phyloP scores from a whole-genome alignment of 2,329 filamentous ascomycete species.

The Nakataea oryzae region DNA sequence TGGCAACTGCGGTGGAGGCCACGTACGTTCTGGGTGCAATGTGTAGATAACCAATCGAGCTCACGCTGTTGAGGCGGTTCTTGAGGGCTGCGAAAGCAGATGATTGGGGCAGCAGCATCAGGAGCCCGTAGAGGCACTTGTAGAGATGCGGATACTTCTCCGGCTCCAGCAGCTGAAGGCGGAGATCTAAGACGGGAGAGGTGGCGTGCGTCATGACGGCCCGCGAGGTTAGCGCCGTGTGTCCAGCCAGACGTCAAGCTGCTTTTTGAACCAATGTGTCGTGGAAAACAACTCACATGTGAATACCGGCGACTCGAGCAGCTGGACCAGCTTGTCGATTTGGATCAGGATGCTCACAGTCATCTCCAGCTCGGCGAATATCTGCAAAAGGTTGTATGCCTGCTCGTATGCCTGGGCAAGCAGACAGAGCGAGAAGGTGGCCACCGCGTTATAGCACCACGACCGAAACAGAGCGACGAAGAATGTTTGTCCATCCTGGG shows the following conservation, averaged over 20 bases:
- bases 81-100: constrained; percentile 94
- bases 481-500: constrained; percentile 88
- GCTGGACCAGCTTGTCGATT: constrained; percentile 94
- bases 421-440: constrained; percentile 90
- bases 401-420: constrained; percentile 97
- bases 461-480: constrained; percentile 91
- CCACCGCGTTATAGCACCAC: constrained; percentile 98
- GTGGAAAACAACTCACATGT: constrained; percentile 59
- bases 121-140: constrained; percentile 91
- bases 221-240: background rate
- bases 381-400: constrained; percentile 88
- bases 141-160: constrained; percentile 93
- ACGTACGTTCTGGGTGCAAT: constrained; percentile 69
- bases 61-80: constrained; percentile 93
- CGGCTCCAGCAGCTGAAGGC: constrained; percentile 87
- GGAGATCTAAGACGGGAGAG: constrained; percentile 60
- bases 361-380: constrained; percentile 97
- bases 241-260: background rate
- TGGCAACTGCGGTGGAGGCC: background rate
- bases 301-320: constrained; percentile 94
- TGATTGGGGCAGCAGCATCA: constrained; percentile 98
- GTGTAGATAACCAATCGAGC: constrained; percentile 91
- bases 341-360: constrained; percentile 98
- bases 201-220: constrained; percentile 1
- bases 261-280: background rate